phyloP scores from a whole-genome alignment of 2,329 filamentous ascomycete genomes.

The Fusarium hainanense region DNA sequence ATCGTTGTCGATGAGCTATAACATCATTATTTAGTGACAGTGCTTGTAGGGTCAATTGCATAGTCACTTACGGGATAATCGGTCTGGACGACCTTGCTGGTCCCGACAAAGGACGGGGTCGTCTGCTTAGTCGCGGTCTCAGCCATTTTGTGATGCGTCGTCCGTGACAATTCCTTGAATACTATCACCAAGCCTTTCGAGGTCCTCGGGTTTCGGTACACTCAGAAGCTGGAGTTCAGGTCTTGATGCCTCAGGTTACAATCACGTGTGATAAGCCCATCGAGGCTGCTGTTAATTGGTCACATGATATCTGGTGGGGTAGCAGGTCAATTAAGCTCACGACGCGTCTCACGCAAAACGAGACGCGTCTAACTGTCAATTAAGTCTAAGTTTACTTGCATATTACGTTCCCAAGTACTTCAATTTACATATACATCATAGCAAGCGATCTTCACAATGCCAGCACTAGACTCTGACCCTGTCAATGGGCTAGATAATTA shows the following conservation, averaged over 20 bases:
- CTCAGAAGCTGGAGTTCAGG: constrained; percentile 40
- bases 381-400: not conserved
- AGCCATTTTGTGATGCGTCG: constrained; percentile 51
- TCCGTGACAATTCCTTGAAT: constrained; percentile 47
- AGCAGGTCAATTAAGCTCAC: constrained; percentile 41
- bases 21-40: constrained; percentile 47
- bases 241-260: constrained; percentile 46
- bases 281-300: constrained; percentile 28
- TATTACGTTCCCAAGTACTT: not conserved
- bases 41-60: constrained; percentile 39
- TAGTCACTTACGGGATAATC: constrained; percentile 82
- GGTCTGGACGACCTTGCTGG: constrained; percentile 80
- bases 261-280: constrained; percentile 50
- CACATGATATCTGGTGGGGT: constrained; percentile 1
- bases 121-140: constrained; percentile 54
- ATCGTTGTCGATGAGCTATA: constrained; percentile 97
- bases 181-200: constrained; percentile 42
- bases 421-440: not conserved
- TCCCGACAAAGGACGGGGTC: constrained; percentile 51
- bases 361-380: constrained; percentile 28
- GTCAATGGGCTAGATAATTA: constrained; percentile 76
- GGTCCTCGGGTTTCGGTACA: constrained; percentile 40
- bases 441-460: constrained; percentile 3
- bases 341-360: constrained; percentile 37
- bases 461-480: constrained; percentile 43